Evolutionary conservation across 1,284 basidiomycete species (phyloP), one percentile per base, ranked within the genome.

Genomic region (Stygiomarasmius scandens): DNA sequence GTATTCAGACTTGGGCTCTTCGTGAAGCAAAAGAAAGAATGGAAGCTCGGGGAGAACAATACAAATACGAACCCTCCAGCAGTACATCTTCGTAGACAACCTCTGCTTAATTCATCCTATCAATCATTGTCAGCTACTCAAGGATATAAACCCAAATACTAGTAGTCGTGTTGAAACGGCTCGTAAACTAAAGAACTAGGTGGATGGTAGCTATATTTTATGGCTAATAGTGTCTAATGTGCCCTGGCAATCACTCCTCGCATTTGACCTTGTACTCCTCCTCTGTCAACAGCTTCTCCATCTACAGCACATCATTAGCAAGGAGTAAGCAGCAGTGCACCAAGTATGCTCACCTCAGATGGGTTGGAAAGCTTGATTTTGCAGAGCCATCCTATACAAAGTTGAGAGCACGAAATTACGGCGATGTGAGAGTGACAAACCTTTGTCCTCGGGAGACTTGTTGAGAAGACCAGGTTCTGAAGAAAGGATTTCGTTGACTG

Each of bases 1-100:
- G 93, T 69, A 89, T 96, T 72, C 89, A 93, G 75, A 86, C 87
- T 0, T 96, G 94, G 93, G 94, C 94, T 41, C 74, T 95, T 70
- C 81, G 88, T 65, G 94, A 96, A 74, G 93, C 93, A 23, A 93
- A 94, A 74, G 79, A 79, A 58, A 81, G 93, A 63, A 93, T 96
- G 91, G 91, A 94, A 69, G 92, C 89, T 24, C 85, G 93, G 23
- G 93, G 91, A 55, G 93, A 95, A 75, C 84, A 86, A 69, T 87
- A 89, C 69, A 85, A 90, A 77, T 95, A 94, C 69, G 86, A 89
- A 69, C 74, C 79, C 22, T 71, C 74, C 69, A 24, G 59, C 29
- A 44, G 52, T 29, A 54, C 61, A 48, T 55, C 60, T 48, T 61
- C 34, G 29, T 50, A 29, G 19, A 49, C 24, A 49, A 25, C 41